Base-by-base conservation (phyloP, 2,329 filamentous ascomycete genomes). In the Thielaviopsis ethacetica region DNA sequence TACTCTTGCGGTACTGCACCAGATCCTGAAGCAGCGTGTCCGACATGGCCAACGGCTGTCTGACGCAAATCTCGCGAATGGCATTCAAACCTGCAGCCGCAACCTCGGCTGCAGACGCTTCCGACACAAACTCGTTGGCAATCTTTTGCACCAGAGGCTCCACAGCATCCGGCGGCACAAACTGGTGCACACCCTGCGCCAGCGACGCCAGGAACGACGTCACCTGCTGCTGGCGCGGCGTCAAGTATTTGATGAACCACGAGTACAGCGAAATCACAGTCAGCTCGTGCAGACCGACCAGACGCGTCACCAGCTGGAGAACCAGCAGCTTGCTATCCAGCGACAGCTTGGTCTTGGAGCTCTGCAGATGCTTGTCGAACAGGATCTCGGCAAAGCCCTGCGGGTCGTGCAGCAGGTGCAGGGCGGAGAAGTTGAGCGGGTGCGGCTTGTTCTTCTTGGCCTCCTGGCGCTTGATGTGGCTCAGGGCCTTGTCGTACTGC, bases 51-150 rank as follows among this genome's bases (percentile, higher is more conserved):
- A 97, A 75, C 1, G 93, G 91, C 67, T 98, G 93, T 63, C 93
- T 81, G 2, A 84, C 85, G 70, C 91, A 96, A 26, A 98, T 88
- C 68, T 98, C 93, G 56, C 93, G 83, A 64, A 98, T 97, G 15
- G 90, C 86, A 69, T 97, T 96, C 58, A 98, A 77, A 67, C 91
- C 93, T 4, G 93, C 91, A 3, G 91, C 85, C 0, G 88, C 88
- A 30, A 98, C 91, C 70, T 97, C 91, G 3, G 87, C 80, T 0
- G 93, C 91, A 0, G 91, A 84, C 1, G 89, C 93, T 72, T 98
- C 93, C 0, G 90, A 95, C 1, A 98, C 91, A 67, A 98, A 98
- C 69, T 98, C 93, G 67, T 97, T 96, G 34, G 93, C 91, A 66
- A 98, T 97, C 73, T 96, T 97, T 69, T 89, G 85, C 1, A 98